Percentiles rank a stretch among this genome's conserved stretches.
These are phyloP conservation scores for Verticillium nonalfalfae DNA, from an alignment of 2,329 filamentous ascomycete genomes.

Conservation along the genomic window DNA sequence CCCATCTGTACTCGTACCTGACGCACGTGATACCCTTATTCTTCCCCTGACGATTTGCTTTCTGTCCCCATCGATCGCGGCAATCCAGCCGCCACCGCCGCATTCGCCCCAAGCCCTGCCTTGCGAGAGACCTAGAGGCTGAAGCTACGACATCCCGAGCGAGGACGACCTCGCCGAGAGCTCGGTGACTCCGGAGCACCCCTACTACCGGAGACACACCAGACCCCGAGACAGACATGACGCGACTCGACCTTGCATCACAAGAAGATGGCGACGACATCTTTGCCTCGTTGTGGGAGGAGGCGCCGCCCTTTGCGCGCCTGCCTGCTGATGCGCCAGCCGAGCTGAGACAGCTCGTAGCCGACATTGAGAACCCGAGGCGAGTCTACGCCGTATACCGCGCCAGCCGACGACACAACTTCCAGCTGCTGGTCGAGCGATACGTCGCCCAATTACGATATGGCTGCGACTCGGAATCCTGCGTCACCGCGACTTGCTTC, in stretches of 20 bases:
- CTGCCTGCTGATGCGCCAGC: slow-evolving; percentile 54
- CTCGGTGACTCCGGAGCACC: background rate
- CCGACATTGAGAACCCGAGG: slow-evolving; percentile 55
- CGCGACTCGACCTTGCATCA: background rate
- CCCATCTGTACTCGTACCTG: background rate
- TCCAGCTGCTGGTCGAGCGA: slow-evolving; percentile 64
- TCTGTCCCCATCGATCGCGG: background rate
- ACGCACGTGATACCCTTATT: background rate
- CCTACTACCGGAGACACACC: background rate
- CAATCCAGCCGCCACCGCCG: background rate
- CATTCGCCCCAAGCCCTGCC: background rate
- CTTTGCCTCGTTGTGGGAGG: slow-evolving; percentile 54
- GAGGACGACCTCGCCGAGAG: background rate
- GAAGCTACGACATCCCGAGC: background rate
- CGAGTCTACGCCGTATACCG: slow-evolving; percentile 55
- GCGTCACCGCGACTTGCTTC: slow-evolving; percentile 73
- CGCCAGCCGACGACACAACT: slow-evolving; percentile 54
- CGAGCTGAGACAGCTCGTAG: slow-evolving; percentile 47
- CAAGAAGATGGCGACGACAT: slow-evolving; percentile 16
- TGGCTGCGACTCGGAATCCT: slow-evolving; percentile 65
- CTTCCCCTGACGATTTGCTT: background rate
- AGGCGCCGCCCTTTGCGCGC: slow-evolving; percentile 43
- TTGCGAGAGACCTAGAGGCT: background rate
- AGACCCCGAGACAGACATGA: background rate
- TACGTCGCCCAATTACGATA: slow-evolving; percentile 72